A percentile compares a stretch with the other conserved stretches of the same genome.
Conservation (phyloP, 805 yeast genomes). For the Starmera pachycereana region DNA sequence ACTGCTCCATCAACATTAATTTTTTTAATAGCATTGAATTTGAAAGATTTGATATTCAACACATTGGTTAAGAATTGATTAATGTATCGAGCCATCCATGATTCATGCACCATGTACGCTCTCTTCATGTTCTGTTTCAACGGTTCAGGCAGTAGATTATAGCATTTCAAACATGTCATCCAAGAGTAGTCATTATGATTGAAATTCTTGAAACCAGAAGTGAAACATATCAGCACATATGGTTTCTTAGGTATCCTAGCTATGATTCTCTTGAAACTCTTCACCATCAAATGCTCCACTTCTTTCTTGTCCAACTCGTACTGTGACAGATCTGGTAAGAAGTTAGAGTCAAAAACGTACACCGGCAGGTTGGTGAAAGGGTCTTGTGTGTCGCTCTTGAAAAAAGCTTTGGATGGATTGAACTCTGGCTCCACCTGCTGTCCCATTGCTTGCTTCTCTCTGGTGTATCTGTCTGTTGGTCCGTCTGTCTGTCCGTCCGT, state of each 20-base stretch:
- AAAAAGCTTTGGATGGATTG: conserved; percentile 34
- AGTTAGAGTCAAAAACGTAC: conserved; percentile 76
- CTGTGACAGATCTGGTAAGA: conserved; percentile 51
- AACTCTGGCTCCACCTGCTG: conserved; percentile 11
- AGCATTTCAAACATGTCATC: conserved; percentile 62
- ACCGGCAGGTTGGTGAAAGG: conserved; percentile 61
- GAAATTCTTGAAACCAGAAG: conserved; percentile 62
- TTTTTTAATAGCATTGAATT: conserved; percentile 4
- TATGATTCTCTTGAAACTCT: conserved; percentile 48
- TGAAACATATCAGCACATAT: conserved; percentile 64
- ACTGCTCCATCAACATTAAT: conserved; percentile 4
- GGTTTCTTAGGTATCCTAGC: conserved; percentile 47
- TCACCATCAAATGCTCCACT: conserved; percentile 30
- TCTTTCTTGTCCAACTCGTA: conserved; percentile 25
- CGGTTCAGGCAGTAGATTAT: conserved; percentile 45
- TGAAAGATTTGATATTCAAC: conserved; percentile 35
- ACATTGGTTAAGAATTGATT: conserved; percentile 63
- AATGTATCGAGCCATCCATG: conserved; percentile 77
- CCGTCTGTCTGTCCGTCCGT: too few species aligned
- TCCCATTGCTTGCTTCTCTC: neutral
- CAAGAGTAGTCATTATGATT: conserved; percentile 35
- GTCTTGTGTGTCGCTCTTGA: conserved; percentile 51
- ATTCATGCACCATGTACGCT: conserved; percentile 79
- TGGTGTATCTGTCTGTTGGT: too few species aligned
- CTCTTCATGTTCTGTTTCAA: conserved; percentile 44